phyloP scores from a whole-genome alignment of 2,329 filamentous ascomycete genomes.

The Hypomyces rosellus region DNA sequence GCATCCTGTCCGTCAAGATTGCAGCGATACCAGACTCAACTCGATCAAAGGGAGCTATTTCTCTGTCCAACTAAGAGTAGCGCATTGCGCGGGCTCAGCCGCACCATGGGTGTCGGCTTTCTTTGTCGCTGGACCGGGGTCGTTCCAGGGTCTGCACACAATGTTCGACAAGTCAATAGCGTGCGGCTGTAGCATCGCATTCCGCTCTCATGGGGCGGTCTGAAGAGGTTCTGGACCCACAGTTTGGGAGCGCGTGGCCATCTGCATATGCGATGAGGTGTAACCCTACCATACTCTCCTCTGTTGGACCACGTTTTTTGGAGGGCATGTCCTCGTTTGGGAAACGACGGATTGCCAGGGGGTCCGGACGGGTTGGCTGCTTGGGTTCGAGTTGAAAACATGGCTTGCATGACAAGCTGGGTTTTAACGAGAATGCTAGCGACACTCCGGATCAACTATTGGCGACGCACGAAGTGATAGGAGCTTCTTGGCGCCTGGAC shows the following conservation, averaged over 20 bases:
- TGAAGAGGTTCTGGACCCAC: conserved; percentile 2
- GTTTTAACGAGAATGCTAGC: conserved; percentile 8
- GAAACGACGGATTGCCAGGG: not conserved
- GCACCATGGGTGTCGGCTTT: conserved; percentile 9
- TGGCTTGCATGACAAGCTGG: conserved; percentile 11
- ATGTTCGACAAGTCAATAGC: conserved; percentile 4
- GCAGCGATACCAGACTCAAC: not conserved
- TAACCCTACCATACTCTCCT: not conserved
- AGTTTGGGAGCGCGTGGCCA: not conserved
- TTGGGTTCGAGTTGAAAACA: conserved; percentile 1
- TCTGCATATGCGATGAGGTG: conserved; percentile 3
- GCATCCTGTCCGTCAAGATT: not conserved
- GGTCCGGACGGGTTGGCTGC: conserved; percentile 1
- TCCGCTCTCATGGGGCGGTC: not conserved
- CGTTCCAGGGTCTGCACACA: not conserved
- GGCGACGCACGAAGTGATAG: not conserved
- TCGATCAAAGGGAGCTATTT: not conserved
- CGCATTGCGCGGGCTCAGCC: conserved; percentile 10
- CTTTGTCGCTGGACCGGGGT: conserved; percentile 5
- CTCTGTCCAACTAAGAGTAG: conserved; percentile 1
- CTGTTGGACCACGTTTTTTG: not conserved
- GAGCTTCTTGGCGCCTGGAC: not conserved
- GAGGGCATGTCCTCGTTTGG: not conserved
- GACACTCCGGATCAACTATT: conserved; percentile 2
- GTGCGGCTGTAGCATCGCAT: conserved; percentile 5